Evolutionary conservation across 345 rosid genomes (phyloP), one percentile per base, ranked within the genome.

Genomic region (Mallotus nudiflorus): DNA sequence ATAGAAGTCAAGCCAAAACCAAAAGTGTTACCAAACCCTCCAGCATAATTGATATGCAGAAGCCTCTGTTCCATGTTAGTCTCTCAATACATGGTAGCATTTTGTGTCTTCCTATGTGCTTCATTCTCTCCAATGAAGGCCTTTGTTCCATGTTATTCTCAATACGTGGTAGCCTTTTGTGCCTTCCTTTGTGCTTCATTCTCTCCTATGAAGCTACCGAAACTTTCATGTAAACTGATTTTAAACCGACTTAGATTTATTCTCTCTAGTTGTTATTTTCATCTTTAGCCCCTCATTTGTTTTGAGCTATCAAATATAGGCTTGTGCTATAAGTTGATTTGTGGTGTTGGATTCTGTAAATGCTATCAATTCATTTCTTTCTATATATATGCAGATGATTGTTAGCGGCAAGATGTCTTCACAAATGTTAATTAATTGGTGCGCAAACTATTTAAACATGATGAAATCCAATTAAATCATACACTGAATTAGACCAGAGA

Each of bases 1-100:
- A 82, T 90, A n/a, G 99, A 94, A 89, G 97, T 94, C 25, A 90
- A 91, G 83, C 98, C 97, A 7, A 90, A 94, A 67, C 97, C 98
- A 7, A 94, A 91, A 75, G 92, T 78, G 18, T 87, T 84, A 56
- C 96, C 96, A 11, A 94, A 83, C 70, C 87, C 93, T 29, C 93
- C 88, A 0, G 91, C 88, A 20, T 91, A 80, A 69, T 27, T 8
- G 42, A 20, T 28, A 24, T 20, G 24, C 48, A 56, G 27, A 11
- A 37, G 11, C 16, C 27, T 51, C 66, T 22, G 35, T 33, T 8
- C 61, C 20, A 16, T 65, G 18, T 6, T 31, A 7, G 16, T 10
- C 3, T 18, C n/a, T 12, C 15, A 48, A 14, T 33, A 45, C 18
- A 14, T 29, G 31, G 45, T 28, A 57, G 31, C 35, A 42, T 42